phyloP scores from a whole-genome alignment of 352 stramenopile genomes.

The Phytophthora pini region DNA sequence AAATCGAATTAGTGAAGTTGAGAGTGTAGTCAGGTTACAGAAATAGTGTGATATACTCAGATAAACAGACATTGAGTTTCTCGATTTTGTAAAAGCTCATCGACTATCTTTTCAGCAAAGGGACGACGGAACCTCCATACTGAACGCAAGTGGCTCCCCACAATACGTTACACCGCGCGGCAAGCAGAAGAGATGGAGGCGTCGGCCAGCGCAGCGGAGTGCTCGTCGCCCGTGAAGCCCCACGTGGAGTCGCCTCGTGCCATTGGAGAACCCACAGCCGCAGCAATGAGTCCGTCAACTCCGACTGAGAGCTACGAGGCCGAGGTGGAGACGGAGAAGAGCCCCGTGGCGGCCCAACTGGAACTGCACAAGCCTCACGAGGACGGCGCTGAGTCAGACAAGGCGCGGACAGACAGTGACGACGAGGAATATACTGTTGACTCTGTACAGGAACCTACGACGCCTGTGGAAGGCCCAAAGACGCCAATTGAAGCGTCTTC shows the following conservation, averaged over 20 bases:
- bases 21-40: too few species aligned
- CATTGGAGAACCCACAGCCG: background rate
- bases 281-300: conserved; percentile 3
- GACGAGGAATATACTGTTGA: conserved; percentile 31
- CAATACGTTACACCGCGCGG: conserved; percentile 28
- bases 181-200: conserved; percentile 34
- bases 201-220: conserved; percentile 13
- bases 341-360: conserved; percentile 12
- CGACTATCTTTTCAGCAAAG: conserved; percentile 27
- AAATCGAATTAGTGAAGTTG: too few species aligned
- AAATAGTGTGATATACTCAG: background rate
- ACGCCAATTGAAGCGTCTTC: conserved; percentile 4
- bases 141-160: conserved; percentile 24
- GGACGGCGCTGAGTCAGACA: conserved; percentile 39
- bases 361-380: conserved; percentile 27
- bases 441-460: background rate
- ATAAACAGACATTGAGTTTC: conserved; percentile 7
- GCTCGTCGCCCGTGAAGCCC: conserved; percentile 12
- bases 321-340: conserved; percentile 43
- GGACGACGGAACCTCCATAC: conserved; percentile 23
- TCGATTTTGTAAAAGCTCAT: conserved; percentile 11
- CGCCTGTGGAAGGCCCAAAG: conserved; percentile 11
- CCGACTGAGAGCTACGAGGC: conserved; percentile 19
- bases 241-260: conserved; percentile 8
- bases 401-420: conserved; percentile 37